Evolutionary conservation across 1,284 basidiomycete genomes (phyloP).

Genomic region (Cutaneotrichosporon dermatis): DNA sequence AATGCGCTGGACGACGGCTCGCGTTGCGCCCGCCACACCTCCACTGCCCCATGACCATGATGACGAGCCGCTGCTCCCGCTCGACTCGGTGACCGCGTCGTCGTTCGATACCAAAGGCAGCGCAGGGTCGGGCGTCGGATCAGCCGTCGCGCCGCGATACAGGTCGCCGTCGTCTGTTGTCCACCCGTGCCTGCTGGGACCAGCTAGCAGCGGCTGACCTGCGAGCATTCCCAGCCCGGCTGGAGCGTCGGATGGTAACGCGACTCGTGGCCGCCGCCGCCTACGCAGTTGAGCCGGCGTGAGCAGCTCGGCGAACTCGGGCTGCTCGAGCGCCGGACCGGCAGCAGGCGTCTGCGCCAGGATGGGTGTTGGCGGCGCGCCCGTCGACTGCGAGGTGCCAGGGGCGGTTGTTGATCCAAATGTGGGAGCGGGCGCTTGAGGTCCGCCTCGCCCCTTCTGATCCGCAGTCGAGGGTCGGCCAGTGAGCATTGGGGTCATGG

Average conservation of each 20-base stretch:
- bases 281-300: constrained; percentile 35
- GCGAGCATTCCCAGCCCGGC: constrained; percentile 3
- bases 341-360: constrained; percentile 9
- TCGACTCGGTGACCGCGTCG: constrained; percentile 32
- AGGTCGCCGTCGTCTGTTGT: constrained; percentile 43
- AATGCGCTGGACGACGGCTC: constrained; percentile 41
- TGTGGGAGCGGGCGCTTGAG: too few relatives aligned
- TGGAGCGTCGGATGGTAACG: not conserved
- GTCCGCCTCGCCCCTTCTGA: too few relatives aligned
- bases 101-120: constrained; percentile 20
- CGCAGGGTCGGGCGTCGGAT: constrained; percentile 25
- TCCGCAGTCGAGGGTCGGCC: too few relatives aligned
- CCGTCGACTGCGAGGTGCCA: too few relatives aligned
- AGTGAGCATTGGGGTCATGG: too few relatives aligned
- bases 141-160: constrained; percentile 37
- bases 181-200: constrained; percentile 35
- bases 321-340: constrained; percentile 16
- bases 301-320: constrained; percentile 42
- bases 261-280: constrained; percentile 11
- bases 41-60: constrained; percentile 37
- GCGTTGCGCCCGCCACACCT: constrained; percentile 33
- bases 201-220: constrained; percentile 17
- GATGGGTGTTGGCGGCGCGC: constrained; percentile 10
- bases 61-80: constrained; percentile 27
- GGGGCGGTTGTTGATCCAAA: too few relatives aligned